A percentile compares a stretch with the other conserved stretches of the same genome.
Evolutionary conservation across 2,329 filamentous ascomycete genomes (phyloP).

Genomic region (Chaetomiaceae sp.): DNA sequence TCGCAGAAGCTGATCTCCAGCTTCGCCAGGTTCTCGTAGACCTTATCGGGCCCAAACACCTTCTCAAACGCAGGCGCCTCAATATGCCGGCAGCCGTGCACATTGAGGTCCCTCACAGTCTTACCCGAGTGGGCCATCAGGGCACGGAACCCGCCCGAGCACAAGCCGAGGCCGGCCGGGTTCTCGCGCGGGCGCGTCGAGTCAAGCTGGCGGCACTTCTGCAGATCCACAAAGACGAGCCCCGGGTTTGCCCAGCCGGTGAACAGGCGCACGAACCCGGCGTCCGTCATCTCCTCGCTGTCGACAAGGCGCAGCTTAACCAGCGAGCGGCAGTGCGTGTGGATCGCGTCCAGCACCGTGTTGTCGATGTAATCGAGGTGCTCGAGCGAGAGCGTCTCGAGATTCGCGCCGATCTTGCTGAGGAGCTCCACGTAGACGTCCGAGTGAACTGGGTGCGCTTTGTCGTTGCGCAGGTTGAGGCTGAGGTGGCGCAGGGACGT

Average conservation of each 20-base stretch:
- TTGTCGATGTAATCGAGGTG: slow-evolving; percentile 63
- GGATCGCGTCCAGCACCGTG: slow-evolving; percentile 62
- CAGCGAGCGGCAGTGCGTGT: slow-evolving; percentile 60
- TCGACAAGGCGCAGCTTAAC: slow-evolving; percentile 75
- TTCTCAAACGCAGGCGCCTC: slow-evolving; percentile 63
- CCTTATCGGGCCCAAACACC: slow-evolving; percentile 56
- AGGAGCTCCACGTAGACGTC: slow-evolving; percentile 57
- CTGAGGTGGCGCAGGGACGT: slow-evolving; percentile 66
- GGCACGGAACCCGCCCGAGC: slow-evolving; percentile 67
- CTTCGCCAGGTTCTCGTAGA: slow-evolving; percentile 62
- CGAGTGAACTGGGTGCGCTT: no score
- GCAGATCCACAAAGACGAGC: slow-evolving; percentile 65
- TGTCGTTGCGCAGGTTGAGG: slow-evolving; percentile 56
- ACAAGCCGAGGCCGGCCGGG: slow-evolving; percentile 63
- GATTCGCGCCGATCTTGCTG: slow-evolving; percentile 51
- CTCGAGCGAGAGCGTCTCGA: slow-evolving; percentile 74
- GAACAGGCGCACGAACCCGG: slow-evolving; percentile 67
- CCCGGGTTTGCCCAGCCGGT: slow-evolving; percentile 67
- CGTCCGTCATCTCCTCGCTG: slow-evolving; percentile 69
- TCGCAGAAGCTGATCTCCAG: slow-evolving; percentile 76
- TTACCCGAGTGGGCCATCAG: slow-evolving; percentile 78
- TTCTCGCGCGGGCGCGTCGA: slow-evolving; percentile 61
- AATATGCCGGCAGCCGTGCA: slow-evolving; percentile 84
- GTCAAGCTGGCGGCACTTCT: slow-evolving; percentile 71
- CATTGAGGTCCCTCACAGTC: slow-evolving; percentile 60